Evolutionary conservation across 2,329 filamentous ascomycete genomes (phyloP).

Genomic region (Dactylonectria macrodidyma): DNA sequence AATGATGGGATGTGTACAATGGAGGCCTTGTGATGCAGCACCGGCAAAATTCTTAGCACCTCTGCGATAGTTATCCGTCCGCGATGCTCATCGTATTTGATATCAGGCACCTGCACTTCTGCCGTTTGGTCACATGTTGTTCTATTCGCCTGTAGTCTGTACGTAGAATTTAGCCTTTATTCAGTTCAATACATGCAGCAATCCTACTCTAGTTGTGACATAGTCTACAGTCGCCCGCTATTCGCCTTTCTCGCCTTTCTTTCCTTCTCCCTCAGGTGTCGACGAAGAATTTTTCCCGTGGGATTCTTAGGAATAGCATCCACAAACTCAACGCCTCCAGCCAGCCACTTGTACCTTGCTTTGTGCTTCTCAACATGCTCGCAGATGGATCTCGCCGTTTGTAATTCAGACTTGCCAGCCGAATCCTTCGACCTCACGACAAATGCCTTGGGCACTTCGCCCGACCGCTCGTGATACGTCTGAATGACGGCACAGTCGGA

Average conservation of each 20-base stretch:
- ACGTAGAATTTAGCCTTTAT: neutral
- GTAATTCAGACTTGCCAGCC: slow-evolving; percentile 66
- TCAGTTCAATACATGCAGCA: neutral
- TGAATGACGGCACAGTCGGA: slow-evolving; percentile 83
- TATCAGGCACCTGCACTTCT: too few relatives aligned
- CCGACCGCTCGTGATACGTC: slow-evolving; percentile 70
- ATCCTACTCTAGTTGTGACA: neutral
- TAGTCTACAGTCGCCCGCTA: slow-evolving; percentile 75
- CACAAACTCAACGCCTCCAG: slow-evolving; percentile 73
- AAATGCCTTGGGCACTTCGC: slow-evolving; percentile 74
- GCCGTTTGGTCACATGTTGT: too few relatives aligned
- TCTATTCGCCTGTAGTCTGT: neutral
- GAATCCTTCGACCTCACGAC: slow-evolving; percentile 64
- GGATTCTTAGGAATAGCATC: slow-evolving; percentile 79
- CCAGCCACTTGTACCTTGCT: slow-evolving; percentile 76
- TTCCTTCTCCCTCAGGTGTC: slow-evolving; percentile 80
- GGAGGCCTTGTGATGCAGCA: neutral
- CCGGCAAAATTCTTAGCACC: too few relatives aligned
- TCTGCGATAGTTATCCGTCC: too few relatives aligned
- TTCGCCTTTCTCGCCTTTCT: slow-evolving; percentile 15
- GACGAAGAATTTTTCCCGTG: slow-evolving; percentile 79
- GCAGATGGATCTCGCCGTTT: slow-evolving; percentile 64
- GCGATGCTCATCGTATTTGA: too few relatives aligned
- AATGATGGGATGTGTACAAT: neutral
- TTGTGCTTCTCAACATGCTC: slow-evolving; percentile 76